Percentiles rank a stretch among this genome's conserved stretches.
Evolutionary conservation across 2,329 filamentous ascomycete species (phyloP).

Genomic region (Pestalotiopsis sp.): DNA sequence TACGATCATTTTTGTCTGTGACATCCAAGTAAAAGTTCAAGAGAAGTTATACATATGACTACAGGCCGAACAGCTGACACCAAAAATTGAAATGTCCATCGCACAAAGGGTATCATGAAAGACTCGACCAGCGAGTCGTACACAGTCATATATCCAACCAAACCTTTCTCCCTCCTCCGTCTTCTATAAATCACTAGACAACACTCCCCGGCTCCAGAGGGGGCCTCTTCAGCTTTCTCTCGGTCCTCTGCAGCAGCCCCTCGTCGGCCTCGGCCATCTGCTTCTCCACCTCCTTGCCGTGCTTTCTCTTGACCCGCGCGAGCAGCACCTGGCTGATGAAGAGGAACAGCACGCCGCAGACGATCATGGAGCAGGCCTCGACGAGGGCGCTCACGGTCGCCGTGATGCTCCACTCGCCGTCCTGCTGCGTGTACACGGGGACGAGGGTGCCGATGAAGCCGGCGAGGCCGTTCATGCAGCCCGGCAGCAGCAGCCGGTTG

Average conservation of each 20-base stretch:
- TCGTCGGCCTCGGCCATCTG: neutral
- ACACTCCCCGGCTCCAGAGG: conserved; percentile 11
- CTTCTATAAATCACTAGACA: neutral
- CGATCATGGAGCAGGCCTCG: conserved; percentile 30
- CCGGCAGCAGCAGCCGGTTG: conserved; percentile 51
- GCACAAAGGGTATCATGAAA: neutral
- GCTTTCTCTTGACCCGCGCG: conserved; percentile 31
- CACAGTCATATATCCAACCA: neutral
- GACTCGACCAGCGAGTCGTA: conserved; percentile 12
- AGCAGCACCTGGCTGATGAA: conserved; percentile 34
- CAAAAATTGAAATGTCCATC: neutral
- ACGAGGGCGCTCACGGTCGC: conserved; percentile 42
- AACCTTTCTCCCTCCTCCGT: neutral
- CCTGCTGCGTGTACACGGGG: conserved; percentile 50
- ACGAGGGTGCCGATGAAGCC: conserved; percentile 53
- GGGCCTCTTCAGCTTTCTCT: neutral
- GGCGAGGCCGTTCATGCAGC: conserved; percentile 48
- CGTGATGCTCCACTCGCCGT: conserved; percentile 46
- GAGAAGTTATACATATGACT: neutral
- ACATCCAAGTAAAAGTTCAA: neutral
- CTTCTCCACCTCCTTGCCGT: conserved; percentile 21
- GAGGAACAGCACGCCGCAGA: conserved; percentile 31
- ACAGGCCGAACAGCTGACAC: neutral
- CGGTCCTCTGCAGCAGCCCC: conserved; percentile 10
- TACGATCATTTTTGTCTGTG: neutral